Percentiles rank a stretch among this genome's conserved stretches.
phyloP scores from a whole-genome alignment of 148 eudicot species.

The Fallopia convolvulus region DNA sequence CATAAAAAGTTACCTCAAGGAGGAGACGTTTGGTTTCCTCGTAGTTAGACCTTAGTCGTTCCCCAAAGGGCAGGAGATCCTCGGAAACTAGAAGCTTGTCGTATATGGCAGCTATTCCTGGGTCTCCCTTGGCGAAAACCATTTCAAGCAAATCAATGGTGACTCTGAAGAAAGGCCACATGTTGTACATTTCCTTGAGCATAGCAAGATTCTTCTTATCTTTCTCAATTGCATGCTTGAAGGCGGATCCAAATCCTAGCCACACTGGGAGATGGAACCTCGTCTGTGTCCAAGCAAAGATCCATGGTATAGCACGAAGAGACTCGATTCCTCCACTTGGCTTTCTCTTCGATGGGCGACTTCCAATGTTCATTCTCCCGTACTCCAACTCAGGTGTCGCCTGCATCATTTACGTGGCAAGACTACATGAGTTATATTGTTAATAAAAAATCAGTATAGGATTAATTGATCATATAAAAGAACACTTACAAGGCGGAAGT shows the following conservation, averaged over 20 bases:
- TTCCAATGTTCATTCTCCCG: slow-evolving; percentile 88
- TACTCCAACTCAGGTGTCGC: slow-evolving; percentile 85
- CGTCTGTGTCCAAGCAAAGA: slow-evolving; percentile 91
- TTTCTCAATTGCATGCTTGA: slow-evolving; percentile 51
- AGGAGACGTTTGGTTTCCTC: slow-evolving; percentile 56
- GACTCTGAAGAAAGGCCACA: slow-evolving; percentile 84
- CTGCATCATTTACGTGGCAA: slow-evolving; percentile 20
- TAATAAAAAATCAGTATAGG: neutral
- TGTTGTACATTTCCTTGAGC: slow-evolving; percentile 78
- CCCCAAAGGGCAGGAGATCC: slow-evolving; percentile 55
- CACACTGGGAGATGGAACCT: slow-evolving; percentile 88
- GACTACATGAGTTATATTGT: neutral
- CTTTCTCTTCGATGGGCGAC: slow-evolving; percentile 80
- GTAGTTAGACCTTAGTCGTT: slow-evolving; percentile 48
- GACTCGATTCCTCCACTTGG: slow-evolving; percentile 90
- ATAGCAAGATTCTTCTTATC: slow-evolving; percentile 50
- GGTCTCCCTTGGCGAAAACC: slow-evolving; percentile 91
- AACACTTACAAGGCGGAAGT: slow-evolving; percentile 77
- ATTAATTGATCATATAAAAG: neutral
- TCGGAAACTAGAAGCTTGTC: slow-evolving; percentile 75
- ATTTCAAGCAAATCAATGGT: slow-evolving; percentile 83
- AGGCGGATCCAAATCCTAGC: slow-evolving; percentile 86
- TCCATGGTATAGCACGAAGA: slow-evolving; percentile 90
- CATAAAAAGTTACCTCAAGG: slow-evolving; percentile 46
- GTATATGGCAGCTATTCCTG: slow-evolving; percentile 75